phyloP scores from a whole-genome alignment of 208 protist species.

The Lotmaria passim region DNA sequence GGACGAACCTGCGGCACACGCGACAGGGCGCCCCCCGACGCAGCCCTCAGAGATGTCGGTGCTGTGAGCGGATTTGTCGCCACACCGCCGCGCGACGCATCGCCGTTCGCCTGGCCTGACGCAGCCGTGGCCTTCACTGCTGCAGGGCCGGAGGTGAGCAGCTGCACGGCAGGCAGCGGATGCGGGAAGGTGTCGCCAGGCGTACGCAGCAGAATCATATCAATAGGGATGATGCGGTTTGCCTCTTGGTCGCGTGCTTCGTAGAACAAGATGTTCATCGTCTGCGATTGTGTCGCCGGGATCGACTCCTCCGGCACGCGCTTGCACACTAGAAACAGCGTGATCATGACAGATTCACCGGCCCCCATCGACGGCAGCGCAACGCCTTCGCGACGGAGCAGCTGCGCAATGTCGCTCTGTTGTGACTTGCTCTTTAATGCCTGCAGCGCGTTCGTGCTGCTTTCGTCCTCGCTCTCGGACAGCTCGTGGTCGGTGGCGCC shows the following conservation, averaged over 20 bases:
- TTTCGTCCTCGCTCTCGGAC: constrained; percentile 79
- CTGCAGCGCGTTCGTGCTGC: constrained; percentile 19
- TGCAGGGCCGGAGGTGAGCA: neutral
- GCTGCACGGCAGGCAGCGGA: neutral
- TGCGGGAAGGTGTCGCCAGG: constrained; percentile 48
- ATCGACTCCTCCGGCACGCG: constrained; percentile 52
- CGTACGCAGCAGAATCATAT: constrained; percentile 70
- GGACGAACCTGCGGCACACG: constrained; percentile 15
- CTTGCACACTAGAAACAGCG: constrained; percentile 58
- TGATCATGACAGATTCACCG: constrained; percentile 73
- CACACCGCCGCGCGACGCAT: neutral
- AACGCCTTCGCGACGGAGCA: constrained; percentile 74
- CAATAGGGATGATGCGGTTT: constrained; percentile 81
- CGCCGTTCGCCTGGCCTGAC: neutral
- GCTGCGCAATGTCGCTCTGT: constrained; percentile 46
- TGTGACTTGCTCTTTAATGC: constrained; percentile 33
- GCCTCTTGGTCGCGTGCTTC: constrained; percentile 85
- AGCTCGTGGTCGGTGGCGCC: constrained; percentile 51
- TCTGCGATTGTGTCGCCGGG: constrained; percentile 67
- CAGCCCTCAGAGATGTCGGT: neutral
- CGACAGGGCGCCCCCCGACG: neutral
- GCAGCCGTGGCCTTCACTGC: neutral
- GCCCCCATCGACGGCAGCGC: constrained; percentile 75
- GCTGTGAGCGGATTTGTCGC: neutral
- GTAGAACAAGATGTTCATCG: constrained; percentile 80